phyloP scores from a whole-genome alignment of 2,329 filamentous ascomycete species.

The Didymellaceae sp. region DNA sequence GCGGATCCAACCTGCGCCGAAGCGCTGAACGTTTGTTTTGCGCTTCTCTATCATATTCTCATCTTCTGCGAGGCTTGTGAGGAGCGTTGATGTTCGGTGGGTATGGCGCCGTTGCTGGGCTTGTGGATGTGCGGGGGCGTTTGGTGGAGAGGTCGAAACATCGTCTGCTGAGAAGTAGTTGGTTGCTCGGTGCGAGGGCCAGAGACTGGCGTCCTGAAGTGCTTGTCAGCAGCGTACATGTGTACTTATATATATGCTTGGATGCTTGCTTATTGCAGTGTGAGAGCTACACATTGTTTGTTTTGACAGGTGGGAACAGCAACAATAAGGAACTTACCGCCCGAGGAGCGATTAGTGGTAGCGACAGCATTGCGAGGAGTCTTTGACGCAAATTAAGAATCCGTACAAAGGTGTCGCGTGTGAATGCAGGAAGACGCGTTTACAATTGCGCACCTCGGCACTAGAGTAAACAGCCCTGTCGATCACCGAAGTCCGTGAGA shows the following conservation, averaged over 20 bases:
- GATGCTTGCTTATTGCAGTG: background rate
- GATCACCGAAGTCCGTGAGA: constrained; percentile 2
- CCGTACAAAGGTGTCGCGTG: constrained; percentile 8
- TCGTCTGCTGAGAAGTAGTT: constrained; percentile 28
- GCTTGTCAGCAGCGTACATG: constrained; percentile 9
- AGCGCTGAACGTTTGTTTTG: constrained; percentile 81
- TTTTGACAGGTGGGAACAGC: background rate
- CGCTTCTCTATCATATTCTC: constrained; percentile 79
- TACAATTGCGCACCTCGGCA: constrained; percentile 10
- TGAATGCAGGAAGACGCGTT: constrained; percentile 7
- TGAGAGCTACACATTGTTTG: background rate
- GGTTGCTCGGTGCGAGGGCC: constrained; percentile 35
- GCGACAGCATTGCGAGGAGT: constrained; percentile 28
- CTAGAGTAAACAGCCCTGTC: background rate
- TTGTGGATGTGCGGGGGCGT: constrained; percentile 18
- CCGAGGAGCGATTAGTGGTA: constrained; percentile 36
- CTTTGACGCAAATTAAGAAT: background rate
- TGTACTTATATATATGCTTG: background rate
- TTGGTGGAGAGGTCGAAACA: constrained; percentile 28
- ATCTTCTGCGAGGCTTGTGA: constrained; percentile 75
- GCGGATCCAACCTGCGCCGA: constrained; percentile 87
- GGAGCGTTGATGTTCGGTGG: constrained; percentile 63
- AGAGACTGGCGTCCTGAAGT: constrained; percentile 39
- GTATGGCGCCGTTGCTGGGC: constrained; percentile 30
- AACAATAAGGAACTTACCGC: constrained; percentile 19